Evolutionary conservation across 331 rosid genomes (phyloP), one percentile per base, ranked within the genome.

Genomic region (Quercus phellos): DNA sequence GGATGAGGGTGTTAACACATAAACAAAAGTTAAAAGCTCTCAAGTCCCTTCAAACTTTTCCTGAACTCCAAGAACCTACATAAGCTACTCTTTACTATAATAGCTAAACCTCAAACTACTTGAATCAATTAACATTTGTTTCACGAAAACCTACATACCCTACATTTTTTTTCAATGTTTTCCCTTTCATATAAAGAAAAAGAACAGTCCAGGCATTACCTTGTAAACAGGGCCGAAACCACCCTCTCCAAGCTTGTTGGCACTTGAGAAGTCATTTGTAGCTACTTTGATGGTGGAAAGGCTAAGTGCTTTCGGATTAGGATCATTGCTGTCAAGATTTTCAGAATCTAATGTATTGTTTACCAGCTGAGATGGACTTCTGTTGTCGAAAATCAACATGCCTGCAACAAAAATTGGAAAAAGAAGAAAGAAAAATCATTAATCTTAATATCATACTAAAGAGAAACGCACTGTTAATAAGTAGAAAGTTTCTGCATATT

Each of bases 191-290:
- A 4, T 56, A 14, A 24, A 54, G 4, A 59, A 7, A 27, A 53
- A 72, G 17, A 55, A 77, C 21, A 4, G 7, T 30, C 9, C 17
- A 68, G 72, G 69, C 14, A 9, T 73, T 81, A 91, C 92, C 90
- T 86, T 87, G 78, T 86, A 89, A 9, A 91, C 92, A 7, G 74
- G 43, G 30, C 90, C 96, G 78, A 79, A 91, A 14, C 93, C 92
- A 14, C 93, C 96, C 85, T 89, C 83, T 75, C 96, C 96, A 67
- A 91, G 82, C 82, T 80, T 84, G 42, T 83, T 79, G 24, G 76
- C 85, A 58, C 46, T 75, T 7, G 92, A 89, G 78, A 89, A 91
- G 79, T 84, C 84, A 71, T 78, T 54, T 27, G 96, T 89, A 32
- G 90, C 90, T 19, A 53, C 74, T 79, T 78, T 84, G 73, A 91